Evolutionary conservation across 1,284 basidiomycete species (phyloP).

Genomic region (Entoloma clypeatum): DNA sequence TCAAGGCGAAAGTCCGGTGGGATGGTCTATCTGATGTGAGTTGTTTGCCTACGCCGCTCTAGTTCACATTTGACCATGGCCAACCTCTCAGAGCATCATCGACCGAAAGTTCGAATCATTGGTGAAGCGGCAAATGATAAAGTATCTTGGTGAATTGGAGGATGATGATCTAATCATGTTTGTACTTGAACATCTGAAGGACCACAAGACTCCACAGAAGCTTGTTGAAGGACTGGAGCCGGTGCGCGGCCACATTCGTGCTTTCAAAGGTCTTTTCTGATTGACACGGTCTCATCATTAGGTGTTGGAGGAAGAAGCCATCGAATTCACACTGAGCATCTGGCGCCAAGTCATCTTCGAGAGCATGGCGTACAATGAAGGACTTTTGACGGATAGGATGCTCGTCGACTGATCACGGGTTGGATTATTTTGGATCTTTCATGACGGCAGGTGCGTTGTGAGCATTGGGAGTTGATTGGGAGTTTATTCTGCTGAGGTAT

Average conservation of each 20-base stretch:
- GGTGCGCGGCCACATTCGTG: conserved; percentile 46
- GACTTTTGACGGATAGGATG: conserved; percentile 73
- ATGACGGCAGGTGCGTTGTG: conserved; percentile 41
- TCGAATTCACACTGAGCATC: conserved; percentile 66
- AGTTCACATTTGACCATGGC: conserved; percentile 12
- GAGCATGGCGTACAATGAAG: conserved; percentile 84
- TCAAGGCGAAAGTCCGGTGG: conserved; percentile 82
- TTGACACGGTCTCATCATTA: conserved; percentile 26
- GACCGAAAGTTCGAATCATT: conserved; percentile 80
- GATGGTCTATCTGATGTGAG: conserved; percentile 80
- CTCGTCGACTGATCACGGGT: conserved; percentile 54
- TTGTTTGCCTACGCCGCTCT: conserved; percentile 12
- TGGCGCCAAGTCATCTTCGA: conserved; percentile 92
- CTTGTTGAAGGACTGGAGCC: conserved; percentile 84
- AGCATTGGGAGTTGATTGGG: conserved; percentile 37
- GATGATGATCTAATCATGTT: conserved; percentile 89
- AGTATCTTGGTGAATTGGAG: conserved; percentile 83
- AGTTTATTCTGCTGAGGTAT: conserved; percentile 37
- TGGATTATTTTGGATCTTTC: conserved; percentile 25
- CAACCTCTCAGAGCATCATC: conserved; percentile 56
- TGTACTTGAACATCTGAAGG: conserved; percentile 82
- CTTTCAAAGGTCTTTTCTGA: conserved; percentile 8
- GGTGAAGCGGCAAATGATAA: conserved; percentile 74
- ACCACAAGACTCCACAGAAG: conserved; percentile 77
- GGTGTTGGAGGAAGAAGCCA: conserved; percentile 88